Evolutionary conservation across 805 yeast species (phyloP).

Genomic region (Deakozyma indianensis): DNA sequence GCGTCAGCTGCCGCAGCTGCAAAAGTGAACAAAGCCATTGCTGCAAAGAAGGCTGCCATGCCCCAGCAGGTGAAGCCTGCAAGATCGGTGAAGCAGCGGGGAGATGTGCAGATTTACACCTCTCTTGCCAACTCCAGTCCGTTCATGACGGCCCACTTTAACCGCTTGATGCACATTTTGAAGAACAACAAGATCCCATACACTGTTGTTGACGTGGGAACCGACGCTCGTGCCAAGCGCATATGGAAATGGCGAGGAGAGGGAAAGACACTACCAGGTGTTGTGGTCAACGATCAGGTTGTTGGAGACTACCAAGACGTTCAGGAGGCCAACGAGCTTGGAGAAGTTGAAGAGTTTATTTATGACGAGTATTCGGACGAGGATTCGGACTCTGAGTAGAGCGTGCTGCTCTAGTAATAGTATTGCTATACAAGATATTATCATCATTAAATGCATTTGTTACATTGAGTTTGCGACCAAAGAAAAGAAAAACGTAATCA

Average conservation of each 20-base stretch:
- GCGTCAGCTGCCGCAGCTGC: constrained; percentile 2
- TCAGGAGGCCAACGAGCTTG: constrained; percentile 62
- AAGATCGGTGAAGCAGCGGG: background rate
- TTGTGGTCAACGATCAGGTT: constrained; percentile 65
- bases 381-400: background rate
- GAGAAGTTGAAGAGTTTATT: constrained; percentile 15
- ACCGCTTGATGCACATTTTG: constrained; percentile 54
- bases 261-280: constrained; percentile 66
- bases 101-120: constrained; percentile 48
- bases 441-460: background rate
- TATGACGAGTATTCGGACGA: constrained; percentile 12
- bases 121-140: constrained; percentile 78
- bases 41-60: background rate
- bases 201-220: constrained; percentile 62
- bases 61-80: background rate
- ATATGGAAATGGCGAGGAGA: constrained; percentile 62
- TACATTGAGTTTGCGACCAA: background rate
- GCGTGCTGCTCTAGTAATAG: background rate
- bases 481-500: background rate
- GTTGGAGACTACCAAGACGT: constrained; percentile 78
- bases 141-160: constrained; percentile 56
- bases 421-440: background rate
- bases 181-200: constrained; percentile 57
- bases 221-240: constrained; percentile 67
- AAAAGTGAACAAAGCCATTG: background rate